Base-by-base conservation (phyloP, 495 filamentous ascomycete genomes). In the Hypoxylon perforatum region DNA sequence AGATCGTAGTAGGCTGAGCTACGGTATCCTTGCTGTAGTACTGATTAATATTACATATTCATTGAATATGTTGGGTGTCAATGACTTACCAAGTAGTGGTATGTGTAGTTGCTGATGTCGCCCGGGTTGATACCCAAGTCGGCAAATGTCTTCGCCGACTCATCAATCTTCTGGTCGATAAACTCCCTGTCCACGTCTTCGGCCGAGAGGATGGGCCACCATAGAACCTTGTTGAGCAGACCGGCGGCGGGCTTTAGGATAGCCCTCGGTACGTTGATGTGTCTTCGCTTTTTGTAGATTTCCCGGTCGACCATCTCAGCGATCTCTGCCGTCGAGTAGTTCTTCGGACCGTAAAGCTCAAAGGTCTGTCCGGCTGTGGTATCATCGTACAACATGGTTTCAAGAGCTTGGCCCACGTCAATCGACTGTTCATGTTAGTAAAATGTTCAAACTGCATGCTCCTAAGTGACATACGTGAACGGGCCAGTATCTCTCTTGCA, bases 151-250 rank as follows among this genome's bases (percentile, higher is more conserved):
- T 97, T 98, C 48, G 95, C 94, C 3, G 81, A 88, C 45, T 85
- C 84, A 81, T 99, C 95, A 71, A 99, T 95, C 69, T 86, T 84
- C 77, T 98, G 96, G 77, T 98, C 91, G 67, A 96, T 87, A 82
- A 95, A 97, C 77, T 99, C 93, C 44, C 91, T 84, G 84, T 97
- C 93, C 12, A 99, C 84, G 73, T 96, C 86, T 69, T 98, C 95
- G n/a, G 88, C 86, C 17, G 90, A 92, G 36, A 88, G 82, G 23
- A 88, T 86, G 35, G 88, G 89, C 92, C 92, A 99, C 93, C 93
- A 99, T 15, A 97, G 76, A 42, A 81, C 71, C 69, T 86, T 87
- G 85, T 97, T 96, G 38, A 97, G 74, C 36, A 91, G 73, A 25
- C 86, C 80, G 12, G 92, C 90, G 11, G 84, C 55, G 11, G 91